Percentiles rank a stretch among this genome's conserved stretches.
These are phyloP conservation scores for Claviceps maximensis DNA, from an alignment of 2,329 filamentous ascomycete genomes.

Conservation along the genomic window DNA sequence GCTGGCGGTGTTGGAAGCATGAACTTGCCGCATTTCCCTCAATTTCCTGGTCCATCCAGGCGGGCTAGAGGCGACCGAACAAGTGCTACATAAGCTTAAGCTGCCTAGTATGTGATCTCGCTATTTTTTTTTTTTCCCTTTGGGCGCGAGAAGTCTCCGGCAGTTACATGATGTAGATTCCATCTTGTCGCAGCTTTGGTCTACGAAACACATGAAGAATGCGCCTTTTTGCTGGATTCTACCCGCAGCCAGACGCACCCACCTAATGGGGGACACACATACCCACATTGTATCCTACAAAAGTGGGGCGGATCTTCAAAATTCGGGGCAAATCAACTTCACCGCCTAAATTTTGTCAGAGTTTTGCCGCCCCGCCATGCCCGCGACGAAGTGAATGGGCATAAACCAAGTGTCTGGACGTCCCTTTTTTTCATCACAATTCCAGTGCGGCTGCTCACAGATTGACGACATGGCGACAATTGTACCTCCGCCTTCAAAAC, in stretches of 20 bases:
- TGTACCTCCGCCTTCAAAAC: slow-evolving; percentile 73
- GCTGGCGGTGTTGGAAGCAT: background rate
- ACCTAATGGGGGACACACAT: background rate
- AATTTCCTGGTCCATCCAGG: slow-evolving; percentile 17
- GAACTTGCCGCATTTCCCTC: slow-evolving; percentile 13
- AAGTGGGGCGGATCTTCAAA: background rate
- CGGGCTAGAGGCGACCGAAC: slow-evolving; percentile 16
- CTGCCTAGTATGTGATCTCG: background rate
- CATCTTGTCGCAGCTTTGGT: background rate
- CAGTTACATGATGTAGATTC: background rate
- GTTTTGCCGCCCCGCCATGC: slow-evolving; percentile 10
- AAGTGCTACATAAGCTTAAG: background rate
- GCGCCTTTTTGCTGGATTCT: background rate
- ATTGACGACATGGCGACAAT: slow-evolving; percentile 57
- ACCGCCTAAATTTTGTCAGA: slow-evolving; percentile 16
- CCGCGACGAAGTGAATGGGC: background rate
- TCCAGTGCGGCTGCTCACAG: background rate
- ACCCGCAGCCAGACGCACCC: no score
- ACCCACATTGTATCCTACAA: background rate
- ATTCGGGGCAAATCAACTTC: slow-evolving; percentile 5
- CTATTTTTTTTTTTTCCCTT: background rate
- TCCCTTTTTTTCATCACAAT: background rate
- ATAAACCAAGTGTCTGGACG: background rate
- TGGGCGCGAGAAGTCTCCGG: background rate
- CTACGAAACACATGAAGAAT: background rate